Conservation (phyloP, 768 basidiomycete species). For the Rhodotorula taiwanensis region DNA sequence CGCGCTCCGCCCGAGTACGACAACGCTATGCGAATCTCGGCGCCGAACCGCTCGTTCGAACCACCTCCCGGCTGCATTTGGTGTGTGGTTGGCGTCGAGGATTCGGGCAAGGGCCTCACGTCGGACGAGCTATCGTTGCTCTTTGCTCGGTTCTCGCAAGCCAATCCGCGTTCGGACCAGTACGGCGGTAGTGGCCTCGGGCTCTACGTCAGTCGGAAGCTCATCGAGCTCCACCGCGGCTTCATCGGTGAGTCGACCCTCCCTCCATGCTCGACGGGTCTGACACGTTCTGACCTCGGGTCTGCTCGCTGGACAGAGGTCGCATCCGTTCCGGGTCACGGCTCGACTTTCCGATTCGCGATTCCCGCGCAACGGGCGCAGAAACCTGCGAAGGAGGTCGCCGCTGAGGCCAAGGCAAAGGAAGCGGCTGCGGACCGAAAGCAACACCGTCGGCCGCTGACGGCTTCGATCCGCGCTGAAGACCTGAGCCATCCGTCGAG, state of each 20-base stretch:
- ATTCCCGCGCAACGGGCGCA: not conserved
- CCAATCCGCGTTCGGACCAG: slow-evolving; percentile 21
- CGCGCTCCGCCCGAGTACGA: not conserved
- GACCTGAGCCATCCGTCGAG: not conserved
- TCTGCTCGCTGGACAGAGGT: no score
- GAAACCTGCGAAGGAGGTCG: no score
- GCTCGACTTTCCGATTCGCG: not conserved
- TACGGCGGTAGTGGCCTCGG: slow-evolving; percentile 27
- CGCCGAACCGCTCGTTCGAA: not conserved
- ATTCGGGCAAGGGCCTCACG: slow-evolving; percentile 20
- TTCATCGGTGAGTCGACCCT: slow-evolving; percentile 19
- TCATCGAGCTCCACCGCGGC: slow-evolving; percentile 32
- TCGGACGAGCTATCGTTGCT: slow-evolving; percentile 13
- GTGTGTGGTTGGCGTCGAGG: slow-evolving; percentile 19
- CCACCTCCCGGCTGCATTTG: slow-evolving; percentile 6
- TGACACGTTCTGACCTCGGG: no score
- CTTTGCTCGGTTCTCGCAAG: slow-evolving; percentile 26
- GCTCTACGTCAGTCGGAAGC: slow-evolving; percentile 29
- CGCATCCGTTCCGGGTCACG: slow-evolving; percentile 2
- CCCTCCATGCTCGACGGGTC: not conserved
- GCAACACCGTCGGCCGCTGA: not conserved
- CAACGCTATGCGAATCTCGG: slow-evolving; percentile 9
- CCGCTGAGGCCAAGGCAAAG: not conserved
- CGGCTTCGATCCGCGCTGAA: not conserved
- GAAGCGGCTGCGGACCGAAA: not conserved